Base-by-base conservation (phyloP, 2,329 filamentous ascomycete species). In the Fonsecaea pedrosoi region DNA sequence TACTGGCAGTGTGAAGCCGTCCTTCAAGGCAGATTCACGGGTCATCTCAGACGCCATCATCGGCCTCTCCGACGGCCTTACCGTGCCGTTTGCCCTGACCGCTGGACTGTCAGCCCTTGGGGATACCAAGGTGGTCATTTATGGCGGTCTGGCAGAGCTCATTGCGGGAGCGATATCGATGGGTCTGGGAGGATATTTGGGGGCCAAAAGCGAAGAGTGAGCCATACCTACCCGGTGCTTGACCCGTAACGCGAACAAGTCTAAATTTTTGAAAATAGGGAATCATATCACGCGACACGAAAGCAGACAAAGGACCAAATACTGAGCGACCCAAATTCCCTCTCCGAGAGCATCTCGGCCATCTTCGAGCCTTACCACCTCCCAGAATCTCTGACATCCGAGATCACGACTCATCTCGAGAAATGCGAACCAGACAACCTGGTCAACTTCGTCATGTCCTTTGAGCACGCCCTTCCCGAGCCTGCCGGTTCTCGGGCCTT, bases 21-120 rank as follows among this genome's bases (percentile, higher is more conserved):
- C 40, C 40, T 42, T 42, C 8, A 42, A 42, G 40, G 13, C 40
- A 5, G 40, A 42, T n/a, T 42, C 65, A 25, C 50, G 69, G 42
- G 32, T 69, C 13, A 65, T 71, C 9, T 68, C 69, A 3, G 88
- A 92, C 76, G 83, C 88, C 70, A 92, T 91, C 67, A 89, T 93
- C 71, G 91, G 91, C 62, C 88, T 93, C 72, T 89, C 90, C 0
- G 91, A 94, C 74, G 91, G 91, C 15, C 83, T 94, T 71, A 94
- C 91, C 0, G 91, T 94, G 0, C 91, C 91, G 0, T 94, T 94
- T 72, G 91, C 91, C 13, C 82, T 94, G 42, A 92, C 90, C 0
- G 90, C 91, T 0, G 91, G 91, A 13, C 82, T 94, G 59, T 79
- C 76, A 9, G 80, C 80, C 2, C 80, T 90, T 54, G 88, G 88